Percentiles rank a stretch among this genome's conserved stretches.
Evolutionary conservation across 2,329 filamentous ascomycete species (phyloP).

Genomic region (Xylariales sp.): DNA sequence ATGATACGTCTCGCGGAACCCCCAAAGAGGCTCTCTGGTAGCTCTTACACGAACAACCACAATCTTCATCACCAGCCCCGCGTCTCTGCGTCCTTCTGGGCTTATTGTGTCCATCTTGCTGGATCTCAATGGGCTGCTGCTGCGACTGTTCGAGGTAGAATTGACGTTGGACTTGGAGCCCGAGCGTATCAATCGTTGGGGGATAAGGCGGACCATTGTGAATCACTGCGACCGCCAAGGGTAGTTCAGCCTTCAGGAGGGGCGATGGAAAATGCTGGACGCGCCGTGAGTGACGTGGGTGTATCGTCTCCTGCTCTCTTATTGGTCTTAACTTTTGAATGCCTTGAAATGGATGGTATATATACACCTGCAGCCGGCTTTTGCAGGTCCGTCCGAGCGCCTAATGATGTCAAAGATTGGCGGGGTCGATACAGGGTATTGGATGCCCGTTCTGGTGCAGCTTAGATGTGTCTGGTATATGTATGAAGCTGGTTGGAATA

Average conservation of each 20-base stretch:
- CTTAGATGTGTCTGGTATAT: no score
- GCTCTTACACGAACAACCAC: constrained; percentile 39
- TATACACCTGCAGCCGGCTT: no score
- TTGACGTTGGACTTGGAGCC: constrained; percentile 31
- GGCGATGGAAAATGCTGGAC: not conserved
- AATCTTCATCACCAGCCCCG: constrained; percentile 48
- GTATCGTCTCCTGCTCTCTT: constrained; percentile 1
- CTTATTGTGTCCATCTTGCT: constrained; percentile 39
- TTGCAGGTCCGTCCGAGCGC: not conserved
- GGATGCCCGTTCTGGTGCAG: no score
- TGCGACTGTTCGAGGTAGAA: constrained; percentile 44
- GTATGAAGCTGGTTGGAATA: no score
- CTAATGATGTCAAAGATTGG: constrained; percentile 8
- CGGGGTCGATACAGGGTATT: not conserved
- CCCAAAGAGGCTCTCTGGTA: not conserved
- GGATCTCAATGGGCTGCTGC: constrained; percentile 42
- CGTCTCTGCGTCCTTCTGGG: constrained; percentile 34
- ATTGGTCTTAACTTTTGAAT: constrained; percentile 4
- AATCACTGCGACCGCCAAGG: constrained; percentile 11
- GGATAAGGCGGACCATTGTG: constrained; percentile 54
- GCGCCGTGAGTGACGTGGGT: constrained; percentile 7
- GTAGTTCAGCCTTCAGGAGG: constrained; percentile 7
- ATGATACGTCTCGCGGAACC: not conserved
- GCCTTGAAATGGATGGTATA: no score
- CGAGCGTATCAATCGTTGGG: constrained; percentile 45